Percentiles rank a stretch among this genome's conserved stretches.
Conservation (phyloP, 2,329 filamentous ascomycete genomes). For the Aspergillus tanneri region DNA sequence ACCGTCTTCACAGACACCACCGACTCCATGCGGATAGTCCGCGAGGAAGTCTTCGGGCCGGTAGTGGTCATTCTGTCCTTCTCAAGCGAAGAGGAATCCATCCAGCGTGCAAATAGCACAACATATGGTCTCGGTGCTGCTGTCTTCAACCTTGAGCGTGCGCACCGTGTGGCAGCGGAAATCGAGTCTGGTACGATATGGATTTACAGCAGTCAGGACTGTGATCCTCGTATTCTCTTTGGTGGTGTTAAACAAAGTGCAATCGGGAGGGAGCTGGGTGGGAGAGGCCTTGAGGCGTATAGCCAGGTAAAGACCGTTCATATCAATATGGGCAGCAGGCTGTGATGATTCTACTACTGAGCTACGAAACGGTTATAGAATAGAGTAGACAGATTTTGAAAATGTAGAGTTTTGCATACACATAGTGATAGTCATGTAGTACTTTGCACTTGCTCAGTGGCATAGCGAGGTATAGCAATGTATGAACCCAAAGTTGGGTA, state of each 20-base stretch:
- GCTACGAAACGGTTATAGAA: too few species aligned
- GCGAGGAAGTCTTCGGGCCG: constrained; percentile 79
- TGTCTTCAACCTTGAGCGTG: constrained; percentile 76
- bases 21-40: constrained; percentile 67
- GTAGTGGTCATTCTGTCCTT: constrained; percentile 73
- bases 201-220: constrained; percentile 68
- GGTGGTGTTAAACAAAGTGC: constrained; percentile 43
- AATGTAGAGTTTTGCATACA: too few species aligned
- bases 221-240: constrained; percentile 48
- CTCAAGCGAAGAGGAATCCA: constrained; percentile 69
- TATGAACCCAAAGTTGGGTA: too few species aligned
- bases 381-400: too few species aligned
- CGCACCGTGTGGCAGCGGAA: constrained; percentile 68
- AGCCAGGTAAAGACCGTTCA: constrained; percentile 34
- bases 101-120: constrained; percentile 68
- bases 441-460: too few species aligned
- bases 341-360: neutral
- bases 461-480: too few species aligned
- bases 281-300: constrained; percentile 41
- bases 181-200: constrained; percentile 65
- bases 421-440: too few species aligned
- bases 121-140: constrained; percentile 72
- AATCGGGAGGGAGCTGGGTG: constrained; percentile 39
- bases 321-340: neutral
- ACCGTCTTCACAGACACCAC: constrained; percentile 78